These are phyloP conservation scores for Keqinozyma sinolaborantium DNA, from an alignment of 1,139 yeast species.

Conservation along the genomic window DNA sequence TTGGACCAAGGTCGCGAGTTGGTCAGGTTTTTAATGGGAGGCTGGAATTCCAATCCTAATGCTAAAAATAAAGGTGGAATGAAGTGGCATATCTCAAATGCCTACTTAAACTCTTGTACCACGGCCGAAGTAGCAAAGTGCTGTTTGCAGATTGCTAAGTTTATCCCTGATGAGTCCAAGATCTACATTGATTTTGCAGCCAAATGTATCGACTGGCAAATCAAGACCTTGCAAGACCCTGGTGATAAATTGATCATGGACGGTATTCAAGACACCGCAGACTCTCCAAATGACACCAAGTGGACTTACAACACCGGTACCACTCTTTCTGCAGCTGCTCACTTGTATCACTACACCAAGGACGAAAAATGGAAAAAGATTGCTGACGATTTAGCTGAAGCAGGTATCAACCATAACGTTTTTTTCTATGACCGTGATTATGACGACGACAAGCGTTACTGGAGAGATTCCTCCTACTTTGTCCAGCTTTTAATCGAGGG, in stretches of 20 bases:
- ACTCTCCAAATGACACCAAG: slow-evolving; percentile 47
- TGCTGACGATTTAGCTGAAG: slow-evolving; percentile 59
- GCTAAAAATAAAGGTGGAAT: slow-evolving; percentile 55
- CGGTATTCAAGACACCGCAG: slow-evolving; percentile 53
- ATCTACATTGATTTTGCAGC: slow-evolving; percentile 51
- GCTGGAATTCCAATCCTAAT: slow-evolving; percentile 50
- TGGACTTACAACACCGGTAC: slow-evolving; percentile 75
- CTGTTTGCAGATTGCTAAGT: slow-evolving; percentile 55
- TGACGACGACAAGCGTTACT: slow-evolving; percentile 51
- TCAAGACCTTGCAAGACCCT: slow-evolving; percentile 49
- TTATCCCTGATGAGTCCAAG: slow-evolving; percentile 44
- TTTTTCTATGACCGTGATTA: slow-evolving; percentile 68
- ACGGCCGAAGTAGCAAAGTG: slow-evolving; percentile 73
- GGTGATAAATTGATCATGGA: slow-evolving; percentile 58
- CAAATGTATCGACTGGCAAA: slow-evolving; percentile 53
- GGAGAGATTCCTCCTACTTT: slow-evolving; percentile 65
- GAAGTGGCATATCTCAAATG: slow-evolving; percentile 62
- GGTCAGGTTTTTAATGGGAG: slow-evolving; percentile 63
- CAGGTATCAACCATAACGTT: slow-evolving; percentile 53
- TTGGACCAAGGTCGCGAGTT: slow-evolving; percentile 58
- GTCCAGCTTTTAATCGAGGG: slow-evolving; percentile 67
- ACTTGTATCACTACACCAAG: slow-evolving; percentile 50
- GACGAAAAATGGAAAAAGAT: slow-evolving; percentile 53
- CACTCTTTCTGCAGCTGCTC: slow-evolving; percentile 53
- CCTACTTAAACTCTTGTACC: slow-evolving; percentile 62